phyloP scores from a whole-genome alignment of 768 basidiomycete species.

The Hygrophorus pudorinus region DNA sequence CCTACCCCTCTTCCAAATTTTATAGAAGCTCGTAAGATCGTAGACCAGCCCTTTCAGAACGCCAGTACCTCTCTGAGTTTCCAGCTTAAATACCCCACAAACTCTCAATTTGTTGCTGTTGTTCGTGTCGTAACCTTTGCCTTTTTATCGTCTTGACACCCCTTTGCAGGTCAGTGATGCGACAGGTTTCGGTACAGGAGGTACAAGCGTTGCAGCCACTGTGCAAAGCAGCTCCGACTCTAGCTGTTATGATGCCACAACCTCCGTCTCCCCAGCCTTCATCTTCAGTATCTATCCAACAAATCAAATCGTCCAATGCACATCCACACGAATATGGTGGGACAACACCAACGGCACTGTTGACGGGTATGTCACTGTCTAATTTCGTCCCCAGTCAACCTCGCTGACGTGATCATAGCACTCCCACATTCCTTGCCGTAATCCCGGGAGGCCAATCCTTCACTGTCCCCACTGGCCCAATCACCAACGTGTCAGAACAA shows the following conservation, averaged over 20 bases:
- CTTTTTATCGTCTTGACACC: conserved; percentile 4
- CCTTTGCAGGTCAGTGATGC: conserved; percentile 44
- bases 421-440: conserved; percentile 53
- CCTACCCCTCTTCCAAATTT: conserved; percentile 49
- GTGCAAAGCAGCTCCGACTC: conserved; percentile 41
- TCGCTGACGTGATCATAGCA: conserved; percentile 24
- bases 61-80: conserved; percentile 34
- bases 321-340: conserved; percentile 59
- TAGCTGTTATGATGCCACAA: conserved; percentile 48
- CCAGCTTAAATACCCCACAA: conserved; percentile 50
- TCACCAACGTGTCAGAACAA: conserved; percentile 32
- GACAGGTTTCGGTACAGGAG: conserved; percentile 59
- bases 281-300: conserved; percentile 51
- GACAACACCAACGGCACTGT: conserved; percentile 27
- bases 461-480: conserved; percentile 38
- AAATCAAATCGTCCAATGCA: conserved; percentile 60
- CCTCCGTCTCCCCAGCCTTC: conserved; percentile 41
- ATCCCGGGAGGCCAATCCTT: conserved; percentile 79
- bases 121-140: conserved; percentile 33
- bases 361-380: conserved; percentile 34
- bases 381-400: neutral
- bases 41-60: conserved; percentile 42
- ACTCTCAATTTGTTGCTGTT: conserved; percentile 69
- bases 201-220: conserved; percentile 57
- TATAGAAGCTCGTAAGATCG: conserved; percentile 53